Evolutionary conservation across 2,329 filamentous ascomycete genomes (phyloP), one percentile per base, ranked within the genome.

Genomic region (Penicillium olsonii): DNA sequence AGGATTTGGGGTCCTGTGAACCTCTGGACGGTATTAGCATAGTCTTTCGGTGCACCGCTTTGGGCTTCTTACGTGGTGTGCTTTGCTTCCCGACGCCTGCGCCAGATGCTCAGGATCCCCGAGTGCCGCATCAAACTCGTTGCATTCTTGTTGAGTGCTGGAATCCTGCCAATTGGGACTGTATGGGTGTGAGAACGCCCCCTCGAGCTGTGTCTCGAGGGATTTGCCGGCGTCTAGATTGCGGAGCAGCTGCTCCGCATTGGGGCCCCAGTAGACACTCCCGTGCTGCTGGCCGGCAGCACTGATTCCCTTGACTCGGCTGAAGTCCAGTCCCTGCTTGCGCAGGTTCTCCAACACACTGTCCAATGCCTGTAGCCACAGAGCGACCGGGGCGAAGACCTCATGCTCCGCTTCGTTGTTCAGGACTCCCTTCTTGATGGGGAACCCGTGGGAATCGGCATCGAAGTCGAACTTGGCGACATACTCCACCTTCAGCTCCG

Each of bases 161-260:
- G 92, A 87, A 70, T 99, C 94, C 74, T 97, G 94, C 94, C 94
- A 99, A 70, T 97, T 99, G 7, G 94, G 94, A 57, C 90, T 91
- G 74, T 85, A 92, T 4, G 88, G 85, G 69, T 95, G 87, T 14
- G 91, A 88, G 66, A 97, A 89, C 0, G 87, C 88, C 3, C 73
- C 75, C 9, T 76, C 74, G 20, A 97, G 76, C 74, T 95, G 91
- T 52, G 88, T 84, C 42, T 88, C 79, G 39, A 97, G 75, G 0
- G 79, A 74, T 66, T 81, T 82, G 17, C 72, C 72, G 2, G 79
- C 67, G 57, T 89, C 78, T 37, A 97, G 74, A 11, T 64, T 74
- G 4, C 68, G 73, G 37, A 97, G 79, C 37, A 87, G 65, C 7
- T 71, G 64, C 66, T 88, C 87, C 5, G 89, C 92, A 48, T 84